Evolutionary conservation across 331 rosid species (phyloP), one percentile per base, ranked within the genome.

Genomic region (Stylosanthes scabra): DNA sequence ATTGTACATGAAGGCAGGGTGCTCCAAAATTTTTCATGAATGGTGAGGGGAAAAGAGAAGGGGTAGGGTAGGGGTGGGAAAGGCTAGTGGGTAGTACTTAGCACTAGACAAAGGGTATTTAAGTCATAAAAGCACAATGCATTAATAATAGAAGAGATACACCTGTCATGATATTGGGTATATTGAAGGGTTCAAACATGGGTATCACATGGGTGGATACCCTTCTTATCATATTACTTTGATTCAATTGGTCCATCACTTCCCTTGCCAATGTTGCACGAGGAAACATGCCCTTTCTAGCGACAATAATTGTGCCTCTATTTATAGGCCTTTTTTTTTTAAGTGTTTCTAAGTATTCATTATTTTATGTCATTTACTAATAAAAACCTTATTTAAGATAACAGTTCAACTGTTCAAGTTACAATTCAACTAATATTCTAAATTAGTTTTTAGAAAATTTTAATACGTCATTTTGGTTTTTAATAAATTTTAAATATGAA

Each of bases 131-230:
- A 59, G 66, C 60, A 31, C 64, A 80, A 63, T 63, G 50, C 75
- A 66, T 69, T 44, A 74, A 68, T 51, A 14, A 67, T 59, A 42
- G 37, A 78, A 50, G 63, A 13, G 16, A 61, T 54, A 52, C 78
- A 74, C 78, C 75, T 64, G 83, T 51, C 71, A 78, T 63, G 75
- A 70, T 41, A 68, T 55, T 54, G 49, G 56, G 60, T 47, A 59
- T 11, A 51, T 72, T 59, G 42, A 39, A 58, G 54, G 57, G 57
- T 55, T 68, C 4, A 82, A 68, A 63, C 77, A 68, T 77, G 74
- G 86, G 66, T 39, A 47, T 72, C 86, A 78, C 83, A 78, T 78
- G 86, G 85, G 75, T 64, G 51, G 56, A 31, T 15, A 39, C 47
- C 61, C 69, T 71, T 44, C 37, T 45, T 46, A 52, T 76, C 79